Conservation (phyloP, 2,329 filamentous ascomycete species). For the Clathrospora elynae region DNA sequence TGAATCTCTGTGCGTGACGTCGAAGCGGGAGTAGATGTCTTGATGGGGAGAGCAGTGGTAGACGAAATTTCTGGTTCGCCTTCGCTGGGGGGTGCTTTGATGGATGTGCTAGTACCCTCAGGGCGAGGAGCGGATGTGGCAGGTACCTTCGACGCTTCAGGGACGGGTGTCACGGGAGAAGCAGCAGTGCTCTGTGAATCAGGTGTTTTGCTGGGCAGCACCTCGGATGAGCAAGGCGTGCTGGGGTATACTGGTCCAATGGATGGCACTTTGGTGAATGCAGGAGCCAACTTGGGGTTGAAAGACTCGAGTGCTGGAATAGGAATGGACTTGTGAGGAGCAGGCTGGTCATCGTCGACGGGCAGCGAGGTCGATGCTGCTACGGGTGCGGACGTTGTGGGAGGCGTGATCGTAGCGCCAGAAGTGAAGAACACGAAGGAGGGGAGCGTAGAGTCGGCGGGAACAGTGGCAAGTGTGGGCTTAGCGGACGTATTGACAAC, state of each 20-base stretch:
- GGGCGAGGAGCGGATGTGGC: conserved; percentile 6
- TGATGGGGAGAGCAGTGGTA: neutral
- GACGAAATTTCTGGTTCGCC: conserved; percentile 3
- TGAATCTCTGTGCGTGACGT: conserved; percentile 1
- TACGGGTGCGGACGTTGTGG: conserved; percentile 10
- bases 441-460: conserved; percentile 20
- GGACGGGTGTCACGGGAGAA: conserved; percentile 5
- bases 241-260: conserved; percentile 20
- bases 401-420: conserved; percentile 25
- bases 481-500: conserved; percentile 60
- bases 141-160: conserved; percentile 2
- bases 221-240: conserved; percentile 17
- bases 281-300: conserved; percentile 22
- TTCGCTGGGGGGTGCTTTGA: conserved; percentile 10
- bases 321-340: conserved; percentile 19
- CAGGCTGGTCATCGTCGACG: conserved; percentile 18
- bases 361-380: conserved; percentile 10
- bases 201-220: conserved; percentile 9
- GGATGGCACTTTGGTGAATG: conserved; percentile 23
- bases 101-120: neutral
- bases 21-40: conserved; percentile 2
- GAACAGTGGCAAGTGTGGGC: conserved; percentile 2
- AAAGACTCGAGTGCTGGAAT: conserved; percentile 24
- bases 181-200: neutral
- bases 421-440: conserved; percentile 26